Evolutionary conservation across 2,329 filamentous ascomycete genomes (phyloP), one percentile per base, ranked within the genome.

Genomic region (Tolypocladium amazonense): DNA sequence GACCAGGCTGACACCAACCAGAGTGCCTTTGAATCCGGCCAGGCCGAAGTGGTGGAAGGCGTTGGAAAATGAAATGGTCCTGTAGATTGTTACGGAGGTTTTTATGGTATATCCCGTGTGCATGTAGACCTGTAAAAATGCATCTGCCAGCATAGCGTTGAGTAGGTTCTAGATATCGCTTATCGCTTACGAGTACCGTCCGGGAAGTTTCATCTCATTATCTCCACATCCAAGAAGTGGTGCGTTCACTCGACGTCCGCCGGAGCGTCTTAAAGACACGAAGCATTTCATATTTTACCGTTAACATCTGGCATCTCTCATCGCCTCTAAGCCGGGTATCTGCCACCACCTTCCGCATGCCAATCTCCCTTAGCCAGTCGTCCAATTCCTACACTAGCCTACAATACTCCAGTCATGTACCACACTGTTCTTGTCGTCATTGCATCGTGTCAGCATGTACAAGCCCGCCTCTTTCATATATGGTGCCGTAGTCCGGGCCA

Each of bases 61-160:
- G 15, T 8, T 74, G 37, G 68, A 67, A 56, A 59, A 65, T n/a
- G 69, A 74, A 45, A 23, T 74, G 61, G 65, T 69, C 60, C 61
- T 63, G 50, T 74, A 70, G 15, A 18, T 4, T 9, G 53, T 27
- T 9, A 15, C 6, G 37, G 18, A 20, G 33, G 33, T 9, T 35
- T 50, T 57, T 1, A 33, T 18, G 35, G 5, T 15, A 54, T 18
- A 23, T 35, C 20, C 20, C 43, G 43, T 54, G 30, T 53, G 20
- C 37, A 30, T 11, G 23, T 54, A 54, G 50, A 54, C 30, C 30
- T 23, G 50, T 54, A 37, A 9, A 14, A 37, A 12, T 20, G 33
- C 20, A 23, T 23, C 18, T 15, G 50, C 20, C 35, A 54, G 30
- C 50, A 54, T 54, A 54, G 50, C 30, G 20, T 35, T 20, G 50